A percentile compares a stretch with the other conserved stretches of the same genome.
These are phyloP conservation scores for Phytophthora sp. DNA, from an alignment of 352 stramenopile species.

Conservation along the genomic window DNA sequence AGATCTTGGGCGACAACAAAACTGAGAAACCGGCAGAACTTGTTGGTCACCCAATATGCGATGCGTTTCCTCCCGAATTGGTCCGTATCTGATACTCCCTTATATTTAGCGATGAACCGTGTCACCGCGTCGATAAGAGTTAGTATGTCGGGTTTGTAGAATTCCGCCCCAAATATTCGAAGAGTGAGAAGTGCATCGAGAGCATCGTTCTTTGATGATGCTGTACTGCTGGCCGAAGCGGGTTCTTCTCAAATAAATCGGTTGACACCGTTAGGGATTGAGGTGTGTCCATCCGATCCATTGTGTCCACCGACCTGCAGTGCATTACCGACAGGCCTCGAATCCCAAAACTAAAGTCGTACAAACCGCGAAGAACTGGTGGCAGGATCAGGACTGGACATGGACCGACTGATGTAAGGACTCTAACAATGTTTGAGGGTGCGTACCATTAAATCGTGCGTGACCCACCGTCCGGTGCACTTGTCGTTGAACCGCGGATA, in stretches of 20 bases:
- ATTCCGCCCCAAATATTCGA: slow-evolving; percentile 4
- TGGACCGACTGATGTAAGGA: slow-evolving; percentile 17
- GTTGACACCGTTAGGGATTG: background rate
- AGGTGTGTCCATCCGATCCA: background rate
- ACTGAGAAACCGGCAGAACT: slow-evolving; percentile 16
- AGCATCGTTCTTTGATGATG: background rate
- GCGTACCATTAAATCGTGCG: slow-evolving; percentile 7
- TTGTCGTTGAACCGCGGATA: background rate
- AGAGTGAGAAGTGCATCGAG: background rate
- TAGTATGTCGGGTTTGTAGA: no score
- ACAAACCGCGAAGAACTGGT: background rate
- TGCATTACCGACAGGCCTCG: background rate
- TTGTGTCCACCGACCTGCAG: background rate
- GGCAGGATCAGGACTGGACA: background rate
- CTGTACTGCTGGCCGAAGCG: background rate
- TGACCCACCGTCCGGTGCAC: background rate
- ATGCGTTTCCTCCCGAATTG: slow-evolving; percentile 5
- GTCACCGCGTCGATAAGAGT: background rate
- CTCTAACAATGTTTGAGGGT: background rate
- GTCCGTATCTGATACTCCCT: background rate
- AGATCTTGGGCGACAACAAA: background rate
- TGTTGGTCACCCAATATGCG: slow-evolving; percentile 20
- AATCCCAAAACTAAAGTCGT: background rate
- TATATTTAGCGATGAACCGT: slow-evolving; percentile 2
- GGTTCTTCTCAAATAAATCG: slow-evolving; percentile 16